Conservation (phyloP, 1,284 basidiomycete genomes). For the Papiliotrema flavescens region DNA sequence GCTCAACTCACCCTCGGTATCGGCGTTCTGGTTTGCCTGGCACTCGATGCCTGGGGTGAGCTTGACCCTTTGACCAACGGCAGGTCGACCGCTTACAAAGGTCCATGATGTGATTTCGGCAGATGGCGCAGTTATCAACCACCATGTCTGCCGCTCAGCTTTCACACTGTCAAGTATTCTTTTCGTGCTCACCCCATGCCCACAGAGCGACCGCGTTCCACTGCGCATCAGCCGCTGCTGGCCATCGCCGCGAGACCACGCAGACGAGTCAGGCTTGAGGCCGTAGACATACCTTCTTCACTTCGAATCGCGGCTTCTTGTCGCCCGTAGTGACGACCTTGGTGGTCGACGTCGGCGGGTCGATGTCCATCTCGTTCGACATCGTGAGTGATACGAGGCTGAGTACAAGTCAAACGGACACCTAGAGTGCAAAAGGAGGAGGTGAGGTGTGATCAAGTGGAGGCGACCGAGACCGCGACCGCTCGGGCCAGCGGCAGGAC, state of each 20-base stretch:
- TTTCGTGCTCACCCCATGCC: conserved; percentile 76
- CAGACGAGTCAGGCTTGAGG: background rate
- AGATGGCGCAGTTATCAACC: conserved; percentile 94
- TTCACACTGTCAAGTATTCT: background rate
- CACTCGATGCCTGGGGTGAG: conserved; percentile 84
- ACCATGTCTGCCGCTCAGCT: conserved; percentile 67
- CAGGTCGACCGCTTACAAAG: conserved; percentile 64
- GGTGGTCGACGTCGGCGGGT: conserved; percentile 51
- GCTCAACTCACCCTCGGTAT: conserved; percentile 60
- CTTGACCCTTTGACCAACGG: conserved; percentile 3
- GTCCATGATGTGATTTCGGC: conserved; percentile 98
- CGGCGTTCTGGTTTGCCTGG: conserved; percentile 97
- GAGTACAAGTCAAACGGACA: background rate
- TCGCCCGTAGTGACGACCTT: conserved; percentile 52
- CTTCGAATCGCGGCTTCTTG: conserved; percentile 72
- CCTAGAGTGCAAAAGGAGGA: background rate
- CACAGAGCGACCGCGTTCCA: conserved; percentile 95
- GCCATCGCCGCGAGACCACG: background rate
- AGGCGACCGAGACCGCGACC: background rate
- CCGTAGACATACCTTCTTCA: conserved; percentile 73
- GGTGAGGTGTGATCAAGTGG: background rate
- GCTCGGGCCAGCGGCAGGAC: too few relatives aligned
- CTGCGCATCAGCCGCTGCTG: conserved; percentile 50
- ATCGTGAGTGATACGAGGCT: background rate
- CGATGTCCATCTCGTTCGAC: conserved; percentile 69